Conservation (phyloP, 345 rosid species). For the Brassica cretica region DNA sequence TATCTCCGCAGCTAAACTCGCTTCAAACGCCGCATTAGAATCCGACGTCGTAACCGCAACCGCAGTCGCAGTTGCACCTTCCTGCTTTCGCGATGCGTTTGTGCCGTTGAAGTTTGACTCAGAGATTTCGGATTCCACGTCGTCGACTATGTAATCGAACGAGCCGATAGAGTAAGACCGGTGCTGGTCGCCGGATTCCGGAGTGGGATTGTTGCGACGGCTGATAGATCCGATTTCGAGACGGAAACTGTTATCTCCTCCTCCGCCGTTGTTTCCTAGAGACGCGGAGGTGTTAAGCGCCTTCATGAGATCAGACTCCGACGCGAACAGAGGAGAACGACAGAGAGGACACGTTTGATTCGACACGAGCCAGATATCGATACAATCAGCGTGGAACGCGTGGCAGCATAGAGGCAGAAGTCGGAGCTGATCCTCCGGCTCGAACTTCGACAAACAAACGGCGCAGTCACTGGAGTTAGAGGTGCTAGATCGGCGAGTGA, state of each 20-base stretch:
- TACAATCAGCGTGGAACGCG: conserved; percentile 80
- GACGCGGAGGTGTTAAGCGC: conserved; percentile 29
- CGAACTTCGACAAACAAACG: conserved; percentile 79
- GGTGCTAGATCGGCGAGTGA: conserved; percentile 55
- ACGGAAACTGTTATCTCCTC: conserved; percentile 61
- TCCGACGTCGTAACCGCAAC: conserved; percentile 21
- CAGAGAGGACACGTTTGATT: conserved; percentile 91
- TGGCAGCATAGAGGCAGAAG: conserved; percentile 89
- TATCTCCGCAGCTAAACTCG: conserved; percentile 57
- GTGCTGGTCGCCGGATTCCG: conserved; percentile 37
- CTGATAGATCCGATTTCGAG: conserved; percentile 91
- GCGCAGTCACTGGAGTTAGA: conserved; percentile 66
- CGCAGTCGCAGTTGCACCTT: conserved; percentile 2
- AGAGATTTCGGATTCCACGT: conserved; percentile 62
- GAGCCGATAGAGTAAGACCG: conserved; percentile 82
- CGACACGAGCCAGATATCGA: conserved; percentile 73
- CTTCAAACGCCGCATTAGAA: conserved; percentile 34
- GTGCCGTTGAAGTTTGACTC: conserved; percentile 45
- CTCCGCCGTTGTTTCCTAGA: neutral
- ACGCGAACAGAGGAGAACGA: conserved; percentile 67
- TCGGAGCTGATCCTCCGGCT: conserved; percentile 72
- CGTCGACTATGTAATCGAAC: conserved; percentile 81
- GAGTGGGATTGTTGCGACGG: conserved; percentile 48
- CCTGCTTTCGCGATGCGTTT: conserved; percentile 53
- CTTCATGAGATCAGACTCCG: conserved; percentile 67